A percentile compares a stretch with the other conserved stretches of the same genome.
These are phyloP conservation scores for Scedosporium dehoogii DNA, from an alignment of 2,329 filamentous ascomycete species.

Conservation along the genomic window DNA sequence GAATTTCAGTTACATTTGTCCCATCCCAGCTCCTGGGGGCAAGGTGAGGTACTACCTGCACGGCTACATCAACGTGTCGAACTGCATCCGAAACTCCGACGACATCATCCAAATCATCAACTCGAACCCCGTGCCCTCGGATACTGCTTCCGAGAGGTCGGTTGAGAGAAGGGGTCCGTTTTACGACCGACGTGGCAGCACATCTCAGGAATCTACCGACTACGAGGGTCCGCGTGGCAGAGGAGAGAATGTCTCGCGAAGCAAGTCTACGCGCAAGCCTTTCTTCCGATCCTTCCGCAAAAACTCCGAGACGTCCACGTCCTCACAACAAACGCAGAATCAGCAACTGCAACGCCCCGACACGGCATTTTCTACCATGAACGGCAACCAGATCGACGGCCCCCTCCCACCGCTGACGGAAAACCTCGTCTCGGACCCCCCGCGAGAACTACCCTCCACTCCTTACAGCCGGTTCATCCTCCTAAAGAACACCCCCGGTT, in stretches of 20 bases:
- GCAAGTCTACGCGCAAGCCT: constrained; percentile 17
- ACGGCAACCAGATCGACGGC: neutral
- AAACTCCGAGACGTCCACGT: neutral
- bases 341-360: neutral
- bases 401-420: neutral
- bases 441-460: constrained; percentile 12
- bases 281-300: constrained; percentile 24
- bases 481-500: constrained; percentile 18
- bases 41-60: constrained; percentile 43
- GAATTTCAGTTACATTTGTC: constrained; percentile 46
- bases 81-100: constrained; percentile 36
- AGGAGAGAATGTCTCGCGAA: constrained; percentile 11
- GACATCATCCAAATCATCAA: constrained; percentile 39
- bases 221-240: constrained; percentile 17
- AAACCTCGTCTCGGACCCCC: neutral
- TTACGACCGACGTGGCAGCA: neutral
- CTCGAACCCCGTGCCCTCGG: constrained; percentile 7
- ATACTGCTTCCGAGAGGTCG: neutral
- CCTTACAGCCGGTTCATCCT: constrained; percentile 22
- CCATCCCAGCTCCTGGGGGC: constrained; percentile 37
- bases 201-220: neutral
- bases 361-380: neutral
- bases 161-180: neutral
- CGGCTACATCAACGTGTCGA: constrained; percentile 47
- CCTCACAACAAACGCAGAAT: too few relatives aligned